Evolutionary conservation across 2,329 filamentous ascomycete species (phyloP).

Genomic region (Pseudocercospora macadamiae): DNA sequence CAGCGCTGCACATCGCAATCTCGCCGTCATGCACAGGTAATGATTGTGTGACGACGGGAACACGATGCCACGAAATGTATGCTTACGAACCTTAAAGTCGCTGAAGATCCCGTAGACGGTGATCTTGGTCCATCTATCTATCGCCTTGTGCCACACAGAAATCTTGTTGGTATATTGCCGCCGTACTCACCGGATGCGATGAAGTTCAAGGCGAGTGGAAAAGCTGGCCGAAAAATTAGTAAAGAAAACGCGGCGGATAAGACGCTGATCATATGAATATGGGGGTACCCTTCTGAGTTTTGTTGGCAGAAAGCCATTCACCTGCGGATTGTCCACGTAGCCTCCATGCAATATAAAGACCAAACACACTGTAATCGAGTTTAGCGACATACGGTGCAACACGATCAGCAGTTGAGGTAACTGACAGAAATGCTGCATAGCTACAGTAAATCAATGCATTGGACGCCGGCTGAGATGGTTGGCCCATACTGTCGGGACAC

Average conservation of each 20-base stretch:
- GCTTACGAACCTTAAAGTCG: slow-evolving; percentile 25
- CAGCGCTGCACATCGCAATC: slow-evolving; percentile 63
- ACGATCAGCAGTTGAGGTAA: background rate
- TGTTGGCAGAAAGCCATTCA: slow-evolving; percentile 74
- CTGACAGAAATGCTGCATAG: slow-evolving; percentile 74
- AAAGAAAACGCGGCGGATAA: no score
- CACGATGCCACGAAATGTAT: slow-evolving; percentile 24
- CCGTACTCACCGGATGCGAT: slow-evolving; percentile 84
- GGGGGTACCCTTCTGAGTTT: slow-evolving; percentile 79
- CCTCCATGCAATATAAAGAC: slow-evolving; percentile 60
- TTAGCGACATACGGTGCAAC: slow-evolving; percentile 38
- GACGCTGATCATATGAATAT: background rate
- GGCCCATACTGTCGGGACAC: slow-evolving; percentile 60
- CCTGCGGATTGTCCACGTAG: slow-evolving; percentile 66
- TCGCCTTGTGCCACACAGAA: no score
- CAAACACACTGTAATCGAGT: slow-evolving; percentile 60
- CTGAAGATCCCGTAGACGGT: slow-evolving; percentile 1
- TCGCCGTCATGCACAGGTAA: no score
- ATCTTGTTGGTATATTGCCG: no score
- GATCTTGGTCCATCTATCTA: no score
- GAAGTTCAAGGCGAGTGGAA: slow-evolving; percentile 84
- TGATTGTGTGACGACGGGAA: no score
- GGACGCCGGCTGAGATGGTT: slow-evolving; percentile 74
- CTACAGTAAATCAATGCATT: slow-evolving; percentile 83
- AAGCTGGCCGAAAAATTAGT: slow-evolving; percentile 56